Base-by-base conservation (phyloP, 176 grass and related monocot genomes). In the Rhipidocladum racemiflorum region DNA sequence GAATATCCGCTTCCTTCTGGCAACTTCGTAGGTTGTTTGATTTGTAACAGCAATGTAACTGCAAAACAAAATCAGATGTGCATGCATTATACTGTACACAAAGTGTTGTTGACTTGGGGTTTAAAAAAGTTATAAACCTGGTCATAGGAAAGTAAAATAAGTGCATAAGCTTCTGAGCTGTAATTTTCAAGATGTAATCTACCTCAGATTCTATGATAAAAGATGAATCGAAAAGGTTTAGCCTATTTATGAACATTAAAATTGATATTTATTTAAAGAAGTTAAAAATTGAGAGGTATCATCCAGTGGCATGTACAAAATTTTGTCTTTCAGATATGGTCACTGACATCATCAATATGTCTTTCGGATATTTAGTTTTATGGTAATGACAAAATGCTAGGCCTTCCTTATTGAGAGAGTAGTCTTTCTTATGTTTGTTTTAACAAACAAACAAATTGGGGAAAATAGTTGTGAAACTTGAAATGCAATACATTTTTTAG, bases 11-110 rank as follows among this genome's bases (percentile, higher is more conserved):
- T 77, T 91, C 73, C 91, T 96, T 79, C 93, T 90, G 9, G 91
- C 97, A 74, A 93, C 85, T 84, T 99, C 97, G 3, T 93, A 99
- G 20, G 97, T 99, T 60, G 97, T 99, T 85, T 99, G 97, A 83
- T 99, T 99, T 92, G 93, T 95, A 80, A 96, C 80, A 65, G 86
- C 89, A 77, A 99, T 89, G 74, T 99, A 96, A 49, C 97, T 99
- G 88, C 30, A 83, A 55, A 77, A 51, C 23, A 70, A 44, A 5
- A 81, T 61, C 50, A 67, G 12, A 30, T 2, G 5, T 74, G 63
- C 61, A 76, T 38, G n/a, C 62, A 70, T 45, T 75, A 65, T 21
- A 64, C 39, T 75, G 60, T 21, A 64, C 39, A 64, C 21, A 18
- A 68, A 34, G 56, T 46, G 57, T 9, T 59, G 67, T 57, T 60